Base-by-base conservation (phyloP, 495 filamentous ascomycete genomes). In the Podospora anserina region DNA sequence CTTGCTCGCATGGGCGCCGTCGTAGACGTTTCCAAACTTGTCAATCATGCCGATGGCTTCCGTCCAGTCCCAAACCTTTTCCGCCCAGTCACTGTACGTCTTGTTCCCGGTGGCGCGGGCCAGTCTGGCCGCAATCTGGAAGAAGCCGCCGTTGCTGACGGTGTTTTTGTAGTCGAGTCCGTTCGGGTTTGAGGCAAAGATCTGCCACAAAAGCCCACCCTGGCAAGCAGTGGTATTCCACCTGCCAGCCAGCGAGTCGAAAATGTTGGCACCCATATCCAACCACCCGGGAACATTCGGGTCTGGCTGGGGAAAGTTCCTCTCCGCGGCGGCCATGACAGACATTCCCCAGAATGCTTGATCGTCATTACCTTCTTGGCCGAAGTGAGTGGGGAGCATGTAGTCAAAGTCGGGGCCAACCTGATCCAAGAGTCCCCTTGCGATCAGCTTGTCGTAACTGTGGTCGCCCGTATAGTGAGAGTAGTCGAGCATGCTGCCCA, bases 161-260 rank as follows among this genome's bases (percentile, higher is more conserved):
- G 85, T 79, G 78, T 92, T 92, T 72, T 91, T 91, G 84, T 91
- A 89, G 67, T 80, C 81, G 32, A 88, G 80, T n/a, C 93, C 93
- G 62, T 85, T 87, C 9, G 82, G 82, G 70, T 95, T 93, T 66
- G 84, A 89, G 1, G 86, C 84, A 76, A 90, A 92, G 67, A 96
- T 93, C 79, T 97, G 92, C 93, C 93, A 97, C 19, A 86, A 78
- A 60, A 97, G 75, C 5, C 92, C 92, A 49, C 92, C 92, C 39
- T 80, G 82, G 69, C 92, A 95, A 16, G 80, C 82, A 3, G 80
- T 79, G 0, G 77, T 80, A 76, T 96, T 88, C 92, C 92, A 97
- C 13, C 92, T 84, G 3, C 77, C 71, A 4, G 77, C 82, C 68
- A 83, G 75, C 9, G 77, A 78, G 68, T 81, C 79, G 75, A 76